Evolutionary conservation across 331 rosid genomes (phyloP), one percentile per base, ranked within the genome.

Genomic region (Arachis monticola): DNA sequence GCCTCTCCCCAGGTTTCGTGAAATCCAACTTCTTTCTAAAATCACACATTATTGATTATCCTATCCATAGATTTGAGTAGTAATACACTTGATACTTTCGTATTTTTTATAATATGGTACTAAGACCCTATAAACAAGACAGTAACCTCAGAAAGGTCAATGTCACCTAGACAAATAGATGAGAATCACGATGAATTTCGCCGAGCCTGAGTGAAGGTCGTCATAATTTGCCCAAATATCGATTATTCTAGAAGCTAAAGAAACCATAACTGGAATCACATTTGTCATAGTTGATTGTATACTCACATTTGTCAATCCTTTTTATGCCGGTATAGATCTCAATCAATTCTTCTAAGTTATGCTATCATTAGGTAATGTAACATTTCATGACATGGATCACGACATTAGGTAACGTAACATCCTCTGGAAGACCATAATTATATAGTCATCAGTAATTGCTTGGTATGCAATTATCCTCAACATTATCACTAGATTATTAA

Each of bases 331-430:
- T 12, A 22, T 8, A 75, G 7, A 61, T 55, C 56, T 45, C 45
- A 74, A 75, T 75, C 44, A 69, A 68, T 62, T 51, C 64, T 32
- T 52, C 55, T 35, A 53, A 72, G 30, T 81, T 27, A 66, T 14
- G 76, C 73, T 70, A 58, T 57, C 14, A 27, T 41, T 42, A 31
- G 27, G 69, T 45, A 17, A 40, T 52, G 22, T 17, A 17, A 17
- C 22, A 17, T 17, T 17, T 17, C 22, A 17, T 17, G 22, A 17
- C 22, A 17, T 17, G 22, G 22, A 17, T 17, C 22, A 17, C 22
- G 22, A 17, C 22, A 17, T 17, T 17, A 62, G 40, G 40, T 35
- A 35, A 35, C 40, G 4, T 1, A 1, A 2, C 42, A 66, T 79
- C 62, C 51, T 65, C 50, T 5, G 13, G 17, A 55, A 32, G 12